Base-by-base conservation (phyloP, 352 stramenopile species). In the Phytophthora vignae region DNA sequence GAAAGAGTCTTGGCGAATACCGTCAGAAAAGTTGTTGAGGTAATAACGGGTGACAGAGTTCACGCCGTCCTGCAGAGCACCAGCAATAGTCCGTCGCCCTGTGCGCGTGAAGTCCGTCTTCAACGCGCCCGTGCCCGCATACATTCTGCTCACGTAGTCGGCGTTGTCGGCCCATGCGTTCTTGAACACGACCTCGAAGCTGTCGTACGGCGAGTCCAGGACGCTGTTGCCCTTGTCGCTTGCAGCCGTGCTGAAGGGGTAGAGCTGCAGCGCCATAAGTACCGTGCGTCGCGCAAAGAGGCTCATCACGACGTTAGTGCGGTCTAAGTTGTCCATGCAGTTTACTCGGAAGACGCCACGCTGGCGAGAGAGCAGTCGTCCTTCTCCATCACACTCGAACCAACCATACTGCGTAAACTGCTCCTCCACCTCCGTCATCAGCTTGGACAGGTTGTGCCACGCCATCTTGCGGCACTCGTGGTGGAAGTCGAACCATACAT, bases 281-380 rank as follows among this genome's bases (percentile, higher is more conserved):
- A 80, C 55, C 38, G 69, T 88, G 33, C 90, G 87, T n/a, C 94
- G 83, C 19, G 87, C 95, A 66, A 98, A 98, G 44, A 99, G 86
- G 48, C 74, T 76, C 62, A 90, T 84, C 36, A 91, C 83, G 49
- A 92, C 84, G 59, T 90, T 93, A 7, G 84, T 99, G 36, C 97
- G 88, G 79, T 99, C 97, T 25, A 99, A 81, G 74, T 97, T 99
- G 86, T 99, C 97, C 93, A 99, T 99, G 84, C 97, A 99, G 82
- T 99, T 99, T 10, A 97, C 98, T 54, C 97, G 90, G 36, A 99
- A 87, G 48, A 99, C 90, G 9, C 93, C 95, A 19, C 83, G 89
- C 78, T 99, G 97, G 25, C 74, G 85, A 56, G 67, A 87, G 9
- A 84, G 53, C 17, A 93, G 67, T 15, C 78, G 61, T 17, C 85